Base-by-base conservation (phyloP, 1,284 basidiomycete genomes). In the Ceratobasidium papillatum region DNA sequence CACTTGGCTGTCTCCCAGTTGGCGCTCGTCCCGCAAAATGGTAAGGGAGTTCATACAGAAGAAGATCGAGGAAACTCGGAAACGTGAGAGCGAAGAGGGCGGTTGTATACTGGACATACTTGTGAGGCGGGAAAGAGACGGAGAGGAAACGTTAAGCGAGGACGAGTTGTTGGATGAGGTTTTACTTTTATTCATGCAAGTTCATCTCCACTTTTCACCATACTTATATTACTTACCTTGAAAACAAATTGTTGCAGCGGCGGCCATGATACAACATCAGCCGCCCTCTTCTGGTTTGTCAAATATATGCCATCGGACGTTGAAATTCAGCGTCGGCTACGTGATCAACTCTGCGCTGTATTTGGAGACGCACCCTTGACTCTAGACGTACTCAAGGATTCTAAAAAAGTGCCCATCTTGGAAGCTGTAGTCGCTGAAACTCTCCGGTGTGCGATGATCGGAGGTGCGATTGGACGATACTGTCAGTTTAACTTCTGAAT, bases 201-300 rank as follows among this genome's bases (percentile, higher is more conserved):
- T 19, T 56, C 41, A 30, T 19, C n/a, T 5, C 7, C 27, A n/a
- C 19, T 41, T 12, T 34, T 19, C 8, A 36, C 5, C 5, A 14
- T 19, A 2, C 22, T 32, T 47, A 8, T n/a, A 25, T 45, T 14
- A 2, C 36, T 36, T 14, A 3, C 27, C 41, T 56, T 5, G 43
- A n/a, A 5, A 19, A 7, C 8, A 17, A 56, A 17, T 25, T 43
- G 12, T 11, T 17, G 3, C 22, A 64, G 72, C 2, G 72, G 47
- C 30, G 72, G 61, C 7, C 72, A 74, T 25, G 72, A 74, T 17
- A 64, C 72, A 4, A 74, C 72, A 14, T 61, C 72, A 3, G 34
- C 52, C 3, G n/a, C 41, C 2, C 51, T 74, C 11, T 51, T 34
- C 14, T 74, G 72, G 72, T 12, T 56, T 0, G 38, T 74, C 49